Evolutionary conservation across 78 protist genomes (phyloP).

Genomic region (Dictyostelium firmibasis): DNA sequence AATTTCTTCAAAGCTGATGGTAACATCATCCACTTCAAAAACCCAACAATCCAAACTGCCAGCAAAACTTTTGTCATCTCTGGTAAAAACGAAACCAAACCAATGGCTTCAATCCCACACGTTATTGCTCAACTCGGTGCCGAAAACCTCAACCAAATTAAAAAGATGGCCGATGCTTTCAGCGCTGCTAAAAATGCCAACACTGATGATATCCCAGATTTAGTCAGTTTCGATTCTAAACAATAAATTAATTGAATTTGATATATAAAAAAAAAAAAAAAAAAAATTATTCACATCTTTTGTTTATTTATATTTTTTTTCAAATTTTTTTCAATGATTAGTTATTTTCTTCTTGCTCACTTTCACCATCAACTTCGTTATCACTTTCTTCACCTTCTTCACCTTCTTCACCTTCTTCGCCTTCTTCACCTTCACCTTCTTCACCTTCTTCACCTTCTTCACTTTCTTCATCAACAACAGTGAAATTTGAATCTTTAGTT

Average conservation of each 20-base stretch:
- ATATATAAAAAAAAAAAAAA: neutral
- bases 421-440: constrained; percentile 14
- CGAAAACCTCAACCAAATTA: constrained; percentile 62
- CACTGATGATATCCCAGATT: constrained; percentile 62
- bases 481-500: neutral
- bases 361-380: neutral
- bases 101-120: constrained; percentile 75
- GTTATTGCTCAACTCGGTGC: constrained; percentile 77
- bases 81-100: constrained; percentile 81
- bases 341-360: neutral
- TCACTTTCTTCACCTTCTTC: neutral
- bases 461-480: neutral
- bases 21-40: constrained; percentile 82
- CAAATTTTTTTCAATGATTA: too few species aligned
- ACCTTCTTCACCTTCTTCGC: neutral
- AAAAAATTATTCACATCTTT: neutral
- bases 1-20: constrained; percentile 87
- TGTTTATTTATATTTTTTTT: neutral
- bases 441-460: constrained; percentile 16
- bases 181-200: neutral
- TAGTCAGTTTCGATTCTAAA: constrained; percentile 46
- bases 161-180: constrained; percentile 43
- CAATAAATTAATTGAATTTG: constrained; percentile 20
- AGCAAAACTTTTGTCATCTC: constrained; percentile 80
- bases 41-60: constrained; percentile 84